These are phyloP conservation scores for Microglena sp. DNA, from an alignment of 139 green algal genomes.

Conservation along the genomic window DNA sequence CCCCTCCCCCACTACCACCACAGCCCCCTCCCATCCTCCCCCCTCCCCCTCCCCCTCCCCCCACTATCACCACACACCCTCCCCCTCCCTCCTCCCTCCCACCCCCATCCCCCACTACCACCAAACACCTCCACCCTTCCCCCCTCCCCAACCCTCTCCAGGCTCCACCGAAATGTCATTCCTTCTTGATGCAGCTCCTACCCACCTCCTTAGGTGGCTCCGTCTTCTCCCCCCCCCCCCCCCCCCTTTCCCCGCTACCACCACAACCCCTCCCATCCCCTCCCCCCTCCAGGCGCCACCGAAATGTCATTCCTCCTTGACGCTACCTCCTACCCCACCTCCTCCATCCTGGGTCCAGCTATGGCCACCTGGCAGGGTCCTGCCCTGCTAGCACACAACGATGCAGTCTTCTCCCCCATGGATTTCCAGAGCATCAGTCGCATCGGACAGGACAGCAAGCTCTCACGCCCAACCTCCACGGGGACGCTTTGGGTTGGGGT, in stretches of 20 bases:
- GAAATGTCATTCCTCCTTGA: constrained; percentile 53
- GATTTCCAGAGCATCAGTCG: constrained; percentile 56
- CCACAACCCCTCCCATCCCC: not conserved
- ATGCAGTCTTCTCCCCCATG: constrained; percentile 48
- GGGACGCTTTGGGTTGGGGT: constrained; percentile 57
- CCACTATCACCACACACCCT: no score
- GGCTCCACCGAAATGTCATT: no score
- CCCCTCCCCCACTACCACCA: not conserved
- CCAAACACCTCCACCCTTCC: no score
- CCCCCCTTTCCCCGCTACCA: no score
- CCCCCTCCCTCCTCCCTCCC: not conserved
- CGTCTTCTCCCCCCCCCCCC: not conserved
- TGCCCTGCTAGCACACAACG: constrained; percentile 58
- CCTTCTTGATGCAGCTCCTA: no score
- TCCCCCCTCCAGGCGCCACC: constrained; percentile 12
- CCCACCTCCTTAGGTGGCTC: no score
- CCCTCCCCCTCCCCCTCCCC: no score
- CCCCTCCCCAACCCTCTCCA: no score
- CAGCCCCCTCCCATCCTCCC: not conserved
- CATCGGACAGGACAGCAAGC: constrained; percentile 71
- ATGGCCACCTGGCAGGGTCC: constrained; percentile 61
- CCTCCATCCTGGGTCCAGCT: constrained; percentile 41
- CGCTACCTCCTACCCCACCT: constrained; percentile 21
- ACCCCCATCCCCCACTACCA: not conserved
- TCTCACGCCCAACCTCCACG: constrained; percentile 48